Conservation (phyloP, 2,329 filamentous ascomycete species). For the Aphanoascus verrucosus region DNA sequence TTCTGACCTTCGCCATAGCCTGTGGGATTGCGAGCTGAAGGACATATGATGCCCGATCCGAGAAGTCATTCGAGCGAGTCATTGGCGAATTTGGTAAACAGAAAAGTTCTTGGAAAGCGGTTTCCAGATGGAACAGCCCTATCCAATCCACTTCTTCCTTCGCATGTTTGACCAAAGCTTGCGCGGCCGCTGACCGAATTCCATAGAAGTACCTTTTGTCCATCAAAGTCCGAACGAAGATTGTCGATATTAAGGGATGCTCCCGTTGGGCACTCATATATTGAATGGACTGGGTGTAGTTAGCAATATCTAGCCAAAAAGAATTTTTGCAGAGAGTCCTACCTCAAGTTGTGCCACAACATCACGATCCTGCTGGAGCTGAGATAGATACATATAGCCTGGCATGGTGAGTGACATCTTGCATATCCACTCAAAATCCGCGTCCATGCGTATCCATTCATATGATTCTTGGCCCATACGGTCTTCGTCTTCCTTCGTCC, state of each 20-base stretch:
- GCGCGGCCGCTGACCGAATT: constrained; percentile 74
- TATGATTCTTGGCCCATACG: constrained; percentile 94
- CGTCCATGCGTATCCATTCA: constrained; percentile 96
- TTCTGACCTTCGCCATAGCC: constrained; percentile 68
- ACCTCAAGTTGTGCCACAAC: constrained; percentile 71
- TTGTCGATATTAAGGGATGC: constrained; percentile 75
- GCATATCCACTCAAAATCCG: constrained; percentile 96
- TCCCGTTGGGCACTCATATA: constrained; percentile 58
- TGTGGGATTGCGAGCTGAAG: constrained; percentile 74
- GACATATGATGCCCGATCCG: constrained; percentile 71
- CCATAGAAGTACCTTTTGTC: constrained; percentile 89
- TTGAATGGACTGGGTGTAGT: constrained; percentile 52
- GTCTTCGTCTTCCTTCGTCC: constrained; percentile 77
- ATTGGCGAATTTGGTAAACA: constrained; percentile 69
- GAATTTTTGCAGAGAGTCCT: constrained; percentile 12
- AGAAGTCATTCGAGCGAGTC: constrained; percentile 82
- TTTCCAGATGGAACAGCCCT: constrained; percentile 72
- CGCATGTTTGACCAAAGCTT: constrained; percentile 66
- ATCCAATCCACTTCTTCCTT: constrained; percentile 61
- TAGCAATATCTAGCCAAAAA: constrained; percentile 14
- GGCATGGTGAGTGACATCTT: constrained; percentile 73
- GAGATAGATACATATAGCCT: constrained; percentile 95
- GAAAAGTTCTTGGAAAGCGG: constrained; percentile 77
- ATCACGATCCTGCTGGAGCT: constrained; percentile 92
- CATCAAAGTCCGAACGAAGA: constrained; percentile 79